Base-by-base conservation (phyloP, 129 eudicot species). In the Tagetes erecta region DNA sequence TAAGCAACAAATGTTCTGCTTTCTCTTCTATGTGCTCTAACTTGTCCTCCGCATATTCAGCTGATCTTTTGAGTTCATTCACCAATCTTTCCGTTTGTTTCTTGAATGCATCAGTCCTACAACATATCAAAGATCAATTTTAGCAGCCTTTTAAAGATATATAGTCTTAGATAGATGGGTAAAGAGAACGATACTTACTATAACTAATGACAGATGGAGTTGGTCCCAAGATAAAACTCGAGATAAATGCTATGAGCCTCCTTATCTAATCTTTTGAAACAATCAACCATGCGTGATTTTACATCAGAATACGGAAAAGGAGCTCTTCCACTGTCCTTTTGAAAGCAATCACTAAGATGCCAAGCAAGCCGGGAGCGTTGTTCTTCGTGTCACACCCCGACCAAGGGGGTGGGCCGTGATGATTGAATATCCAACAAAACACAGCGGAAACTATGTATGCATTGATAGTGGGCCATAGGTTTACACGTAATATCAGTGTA, bases 41-140 rank as follows among this genome's bases (percentile, higher is more conserved):
- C 37, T 85, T 89, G 11, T 44, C 78, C 58, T 92, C 97, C 37
- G 89, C 88, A 74, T 46, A 75, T 78, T 89, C 91, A 8, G 97
- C 89, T 11, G 94, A 68, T 31, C 40, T 71, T 77, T 87, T 87
- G 0, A 92, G 81, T 67, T 87, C 94, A 69, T 87, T 89, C 70
- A 92, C 96, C 63, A 89, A 67, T 65, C 87, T 80, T 84, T 92
- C 96, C 3, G 92, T 85, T 72, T 87, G 88, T 49, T 66, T 64
- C 86, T 83, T 92, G 76, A 92, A 92, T 13, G 94, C 93, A 64
- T 87, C 86, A 2, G 87, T 80, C 84, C 97, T 92, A 63, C 63
- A 80, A 72, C 55, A 53, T 55, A 0, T 30, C 44, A 35, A 68
- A 76, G 20, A 8, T 50, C 8, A 11, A 36, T 11, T 13, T 34